Evolutionary conservation across 176 grass and related monocot genomes (phyloP), one percentile per base, ranked within the genome.

Genomic region (Carex littledalei): DNA sequence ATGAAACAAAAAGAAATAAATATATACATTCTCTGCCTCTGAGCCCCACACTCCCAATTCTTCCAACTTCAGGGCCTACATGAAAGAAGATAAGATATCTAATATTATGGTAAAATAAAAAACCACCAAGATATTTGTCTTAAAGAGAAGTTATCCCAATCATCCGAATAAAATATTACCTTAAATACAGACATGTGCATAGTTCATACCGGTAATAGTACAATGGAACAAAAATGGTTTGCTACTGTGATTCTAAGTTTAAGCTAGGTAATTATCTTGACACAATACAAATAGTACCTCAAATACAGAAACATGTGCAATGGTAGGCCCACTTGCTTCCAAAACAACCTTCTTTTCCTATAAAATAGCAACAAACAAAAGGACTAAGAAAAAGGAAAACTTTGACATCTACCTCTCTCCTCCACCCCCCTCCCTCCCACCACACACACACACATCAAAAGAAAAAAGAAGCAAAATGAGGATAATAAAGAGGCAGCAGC

Each of bases 51-150:
- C 92, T 89, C 93, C 91, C 79, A 95, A 92, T 89, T 98, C 96
- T 91, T 95, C 88, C 13, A 98, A 85, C 85, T 90, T 98, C 87
- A 98, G 81, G 84, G 90, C 93, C 93, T 98, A 87, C 39, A 41
- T 79, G 66, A 66, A 81, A 47, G 47, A 54, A 3, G 20, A 45
- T 26, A 37, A 81, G 8, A 54, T 14, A 54, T 26, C 47, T 76
- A 12, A 31, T 55, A 55, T 17, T 78, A 55, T 78, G 24, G 22
- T 26, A 5, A 78, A 50, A 17, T 47, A 56, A 26, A 2, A 55
- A 56, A 56, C 1, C 49, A 50, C 18, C 47, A 12, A 55, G 14
- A 32, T 9, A 21, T 62, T 2, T 62, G n/a, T 22, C 59, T 62
- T 9, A 62, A 62, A 62, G 18, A 62, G n/a, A 62, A 62, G 45